Evolutionary conservation across 345 rosid genomes (phyloP).

Genomic region (Trapa bicornis): DNA sequence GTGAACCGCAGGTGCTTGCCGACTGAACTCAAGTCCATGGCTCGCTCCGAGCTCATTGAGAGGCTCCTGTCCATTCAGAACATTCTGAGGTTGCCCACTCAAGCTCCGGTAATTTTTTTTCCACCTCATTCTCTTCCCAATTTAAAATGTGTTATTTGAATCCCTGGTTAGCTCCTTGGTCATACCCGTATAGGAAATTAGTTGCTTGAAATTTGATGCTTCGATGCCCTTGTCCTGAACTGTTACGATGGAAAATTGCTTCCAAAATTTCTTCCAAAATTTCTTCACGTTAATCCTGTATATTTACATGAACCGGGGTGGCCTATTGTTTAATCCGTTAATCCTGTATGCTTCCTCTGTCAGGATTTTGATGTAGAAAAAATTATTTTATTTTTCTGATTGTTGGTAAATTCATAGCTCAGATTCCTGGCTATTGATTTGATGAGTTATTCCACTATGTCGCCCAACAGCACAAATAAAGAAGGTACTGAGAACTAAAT

Average conservation of each 20-base stretch:
- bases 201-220: background rate
- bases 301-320: background rate
- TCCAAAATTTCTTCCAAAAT: background rate
- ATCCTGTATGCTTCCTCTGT: background rate
- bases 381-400: no score
- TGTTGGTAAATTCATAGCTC: background rate
- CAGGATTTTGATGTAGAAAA: background rate
- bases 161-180: background rate
- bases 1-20: conserved; percentile 53
- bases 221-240: background rate
- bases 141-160: background rate
- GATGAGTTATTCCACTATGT: background rate
- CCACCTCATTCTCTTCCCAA: background rate
- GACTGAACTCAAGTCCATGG: conserved; percentile 63
- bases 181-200: background rate
- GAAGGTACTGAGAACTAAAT: no score
- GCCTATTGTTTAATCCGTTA: no score
- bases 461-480: background rate
- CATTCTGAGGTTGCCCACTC: conserved; percentile 50
- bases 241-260: background rate
- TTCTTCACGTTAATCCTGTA: background rate
- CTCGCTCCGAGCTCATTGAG: conserved; percentile 62
- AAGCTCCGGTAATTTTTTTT: conserved; percentile 5
- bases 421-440: background rate
- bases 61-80: conserved; percentile 75